These are phyloP conservation scores for Allium cepa DNA, from an alignment of 106 monocot genomes.

Conservation along the genomic window DNA sequence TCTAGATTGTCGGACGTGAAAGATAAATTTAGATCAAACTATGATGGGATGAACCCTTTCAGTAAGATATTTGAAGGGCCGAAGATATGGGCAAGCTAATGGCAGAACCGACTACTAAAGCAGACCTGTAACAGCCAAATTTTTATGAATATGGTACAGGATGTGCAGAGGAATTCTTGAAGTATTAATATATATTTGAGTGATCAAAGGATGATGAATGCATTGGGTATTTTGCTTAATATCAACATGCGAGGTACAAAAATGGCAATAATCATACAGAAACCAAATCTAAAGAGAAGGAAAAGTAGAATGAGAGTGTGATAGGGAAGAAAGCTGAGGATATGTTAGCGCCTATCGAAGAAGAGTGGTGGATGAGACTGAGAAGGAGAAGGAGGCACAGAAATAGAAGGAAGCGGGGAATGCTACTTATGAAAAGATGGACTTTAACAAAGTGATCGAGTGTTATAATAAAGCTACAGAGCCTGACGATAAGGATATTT, in stretches of 20 bases:
- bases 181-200: slow-evolving; percentile 55
- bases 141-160: slow-evolving; percentile 78
- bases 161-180: slow-evolving; percentile 79
- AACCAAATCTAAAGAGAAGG: background rate
- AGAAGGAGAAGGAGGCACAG: too few species aligned
- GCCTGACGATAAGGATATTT: slow-evolving; percentile 90
- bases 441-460: slow-evolving; percentile 75
- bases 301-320: background rate
- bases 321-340: slow-evolving; percentile 32
- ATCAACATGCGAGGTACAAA: slow-evolving; percentile 43
- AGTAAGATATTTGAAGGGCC: slow-evolving; percentile 85
- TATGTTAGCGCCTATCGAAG: too few species aligned
- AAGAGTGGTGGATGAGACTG: too few species aligned
- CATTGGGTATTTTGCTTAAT: slow-evolving; percentile 67
- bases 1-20: slow-evolving; percentile 68
- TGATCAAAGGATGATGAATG: slow-evolving; percentile 92
- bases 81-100: slow-evolving; percentile 87
- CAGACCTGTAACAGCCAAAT: slow-evolving; percentile 80
- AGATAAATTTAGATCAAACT: slow-evolving; percentile 1
- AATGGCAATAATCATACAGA: slow-evolving; percentile 12
- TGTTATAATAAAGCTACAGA: slow-evolving; percentile 70
- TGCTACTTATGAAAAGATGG: slow-evolving; percentile 92
- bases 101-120: slow-evolving; percentile 76
- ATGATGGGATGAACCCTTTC: slow-evolving; percentile 34
- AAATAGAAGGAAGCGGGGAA: slow-evolving; percentile 90